These are phyloP conservation scores for Parasitella parasitica DNA, from an alignment of 371 early-diverging fungal genomes.

Conservation along the genomic window DNA sequence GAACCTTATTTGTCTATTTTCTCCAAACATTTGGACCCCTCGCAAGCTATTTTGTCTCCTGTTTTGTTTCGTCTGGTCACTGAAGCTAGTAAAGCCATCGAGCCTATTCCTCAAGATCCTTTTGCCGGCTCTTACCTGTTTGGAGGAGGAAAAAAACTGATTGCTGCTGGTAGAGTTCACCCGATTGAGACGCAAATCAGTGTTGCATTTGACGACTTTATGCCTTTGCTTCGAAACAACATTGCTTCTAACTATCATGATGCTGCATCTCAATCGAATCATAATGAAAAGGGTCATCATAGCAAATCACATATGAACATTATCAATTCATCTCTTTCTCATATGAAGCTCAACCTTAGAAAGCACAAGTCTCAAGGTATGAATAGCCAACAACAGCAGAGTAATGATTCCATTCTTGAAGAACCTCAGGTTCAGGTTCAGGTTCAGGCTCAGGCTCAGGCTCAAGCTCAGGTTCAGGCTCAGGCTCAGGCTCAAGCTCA, in stretches of 20 bases:
- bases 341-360: constrained; percentile 14
- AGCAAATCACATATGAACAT: constrained; percentile 11
- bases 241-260: neutral
- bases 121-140: constrained; percentile 26
- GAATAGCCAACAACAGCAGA: neutral
- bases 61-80: constrained; percentile 34
- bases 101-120: constrained; percentile 25
- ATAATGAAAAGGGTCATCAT: neutral
- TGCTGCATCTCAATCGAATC: neutral
- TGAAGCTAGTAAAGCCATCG: constrained; percentile 27
- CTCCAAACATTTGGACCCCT: constrained; percentile 6
- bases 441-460: neutral
- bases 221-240: constrained; percentile 5
- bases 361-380: constrained; percentile 13
- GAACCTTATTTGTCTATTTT: constrained; percentile 45
- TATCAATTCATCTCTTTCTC: constrained; percentile 10
- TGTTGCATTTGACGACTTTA: constrained; percentile 35
- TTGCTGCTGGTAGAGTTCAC: neutral
- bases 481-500: neutral
- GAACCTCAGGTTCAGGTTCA: neutral
- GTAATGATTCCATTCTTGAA: neutral
- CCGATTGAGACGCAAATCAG: constrained; percentile 15
- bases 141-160: neutral
- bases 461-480: neutral
- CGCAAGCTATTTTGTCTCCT: constrained; percentile 20